Conservation (phyloP, 345 rosid genomes). For the Citrus unshiu region DNA sequence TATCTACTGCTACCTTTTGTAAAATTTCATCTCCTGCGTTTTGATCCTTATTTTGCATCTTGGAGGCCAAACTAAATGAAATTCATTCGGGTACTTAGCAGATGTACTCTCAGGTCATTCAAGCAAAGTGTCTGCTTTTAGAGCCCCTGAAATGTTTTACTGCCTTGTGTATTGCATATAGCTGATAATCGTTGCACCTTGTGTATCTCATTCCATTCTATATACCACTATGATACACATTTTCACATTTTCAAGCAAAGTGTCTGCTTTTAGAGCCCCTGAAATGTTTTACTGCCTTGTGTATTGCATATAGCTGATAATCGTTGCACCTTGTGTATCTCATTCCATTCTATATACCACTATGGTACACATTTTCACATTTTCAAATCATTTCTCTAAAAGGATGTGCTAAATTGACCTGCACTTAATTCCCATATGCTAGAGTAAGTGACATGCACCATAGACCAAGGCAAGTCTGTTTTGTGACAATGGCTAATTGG, state of each 20-base stretch:
- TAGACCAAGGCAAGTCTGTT: background rate
- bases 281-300: background rate
- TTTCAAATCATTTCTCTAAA: background rate
- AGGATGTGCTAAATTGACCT: background rate
- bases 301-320: background rate
- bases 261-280: background rate
- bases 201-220: background rate
- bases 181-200: background rate
- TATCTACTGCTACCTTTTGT: background rate
- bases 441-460: background rate
- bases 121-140: background rate
- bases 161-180: background rate
- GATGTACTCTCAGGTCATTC: background rate
- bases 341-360: background rate
- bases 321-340: background rate
- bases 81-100: background rate
- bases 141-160: background rate
- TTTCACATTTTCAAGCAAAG: background rate
- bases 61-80: background rate
- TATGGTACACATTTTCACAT: background rate
- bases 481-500: no score
- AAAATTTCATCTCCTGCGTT: background rate
- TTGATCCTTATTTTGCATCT: background rate
- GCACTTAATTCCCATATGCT: background rate
- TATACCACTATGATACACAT: background rate